Percentiles rank a stretch among this genome's conserved stretches.
Evolutionary conservation across 2,329 filamentous ascomycete genomes (phyloP).

Genomic region (Diaporthe vaccinii): DNA sequence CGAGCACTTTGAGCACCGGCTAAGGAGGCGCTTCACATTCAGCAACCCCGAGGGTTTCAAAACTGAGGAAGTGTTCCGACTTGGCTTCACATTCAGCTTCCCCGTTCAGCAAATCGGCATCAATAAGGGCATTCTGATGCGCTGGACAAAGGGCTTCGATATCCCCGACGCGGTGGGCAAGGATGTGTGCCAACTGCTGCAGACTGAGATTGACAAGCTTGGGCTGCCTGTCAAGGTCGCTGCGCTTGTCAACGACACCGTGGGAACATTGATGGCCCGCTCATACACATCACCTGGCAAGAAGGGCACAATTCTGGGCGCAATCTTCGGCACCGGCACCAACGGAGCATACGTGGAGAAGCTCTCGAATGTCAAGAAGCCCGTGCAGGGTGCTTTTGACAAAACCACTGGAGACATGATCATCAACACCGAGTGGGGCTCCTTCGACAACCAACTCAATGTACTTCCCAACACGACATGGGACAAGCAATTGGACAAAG

Average conservation of each 20-base stretch:
- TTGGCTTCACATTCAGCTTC: constrained; percentile 99
- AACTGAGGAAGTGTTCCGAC: constrained; percentile 86
- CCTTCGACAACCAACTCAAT: constrained; percentile 93
- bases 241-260: constrained; percentile 96
- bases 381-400: constrained; percentile 79
- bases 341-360: constrained; percentile 99
- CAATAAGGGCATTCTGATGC: constrained; percentile 93
- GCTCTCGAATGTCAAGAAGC: constrained; percentile 85
- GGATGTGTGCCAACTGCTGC: constrained; percentile 92
- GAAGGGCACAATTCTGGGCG: constrained; percentile 88
- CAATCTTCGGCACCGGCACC: constrained; percentile 97
- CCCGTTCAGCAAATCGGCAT: constrained; percentile 94
- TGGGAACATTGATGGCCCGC: constrained; percentile 96
- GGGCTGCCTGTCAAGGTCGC: constrained; percentile 93
- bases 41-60: constrained; percentile 71
- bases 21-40: constrained; percentile 73
- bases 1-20: constrained; percentile 83
- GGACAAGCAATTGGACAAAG: constrained; percentile 82
- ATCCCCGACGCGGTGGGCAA: constrained; percentile 95
- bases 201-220: constrained; percentile 89
- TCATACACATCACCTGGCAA: constrained; percentile 94
- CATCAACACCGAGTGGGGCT: constrained; percentile 98
- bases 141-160: constrained; percentile 99
- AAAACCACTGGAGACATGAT: constrained; percentile 92
- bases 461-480: constrained; percentile 89